Evolutionary conservation across 768 basidiomycete species (phyloP).

Genomic region (Suillus hirtellus): DNA sequence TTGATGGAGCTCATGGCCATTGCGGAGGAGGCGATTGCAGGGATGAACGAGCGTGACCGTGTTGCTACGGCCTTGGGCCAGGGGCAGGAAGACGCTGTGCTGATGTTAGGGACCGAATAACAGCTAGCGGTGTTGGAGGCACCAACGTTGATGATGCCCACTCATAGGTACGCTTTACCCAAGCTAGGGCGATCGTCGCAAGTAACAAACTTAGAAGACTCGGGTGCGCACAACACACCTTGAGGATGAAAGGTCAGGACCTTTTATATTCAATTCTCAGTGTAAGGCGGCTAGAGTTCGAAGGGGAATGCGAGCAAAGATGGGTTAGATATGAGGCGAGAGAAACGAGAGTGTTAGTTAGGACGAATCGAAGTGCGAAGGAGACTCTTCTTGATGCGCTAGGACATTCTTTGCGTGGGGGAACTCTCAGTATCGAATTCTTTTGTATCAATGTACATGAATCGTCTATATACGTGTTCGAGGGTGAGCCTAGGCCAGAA

Average conservation of each 20-base stretch:
- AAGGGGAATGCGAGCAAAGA: no score
- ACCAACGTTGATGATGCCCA: no score
- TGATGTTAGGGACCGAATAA: not conserved
- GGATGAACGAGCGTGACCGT: constrained; percentile 33
- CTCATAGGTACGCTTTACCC: not conserved
- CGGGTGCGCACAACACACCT: not conserved
- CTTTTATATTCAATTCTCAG: not conserved
- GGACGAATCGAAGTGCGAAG: no score
- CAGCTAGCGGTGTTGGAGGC: not conserved
- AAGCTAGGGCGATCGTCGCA: not conserved
- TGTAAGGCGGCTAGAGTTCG: no score
- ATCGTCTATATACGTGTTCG: no score
- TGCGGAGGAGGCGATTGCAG: constrained; percentile 34
- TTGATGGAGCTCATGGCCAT: constrained; percentile 33
- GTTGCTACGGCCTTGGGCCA: constrained; percentile 15
- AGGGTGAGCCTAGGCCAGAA: no score
- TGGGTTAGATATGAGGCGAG: no score
- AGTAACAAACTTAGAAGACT: not conserved
- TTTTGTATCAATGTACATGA: no score
- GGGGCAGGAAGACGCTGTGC: constrained; percentile 10
- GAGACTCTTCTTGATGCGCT: no score
- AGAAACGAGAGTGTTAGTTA: no score
- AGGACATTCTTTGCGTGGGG: no score
- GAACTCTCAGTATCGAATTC: no score
- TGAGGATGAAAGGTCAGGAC: not conserved